These are phyloP conservation scores for Tephrocybe sp. DNA, from an alignment of 768 basidiomycete species.

Conservation along the genomic window DNA sequence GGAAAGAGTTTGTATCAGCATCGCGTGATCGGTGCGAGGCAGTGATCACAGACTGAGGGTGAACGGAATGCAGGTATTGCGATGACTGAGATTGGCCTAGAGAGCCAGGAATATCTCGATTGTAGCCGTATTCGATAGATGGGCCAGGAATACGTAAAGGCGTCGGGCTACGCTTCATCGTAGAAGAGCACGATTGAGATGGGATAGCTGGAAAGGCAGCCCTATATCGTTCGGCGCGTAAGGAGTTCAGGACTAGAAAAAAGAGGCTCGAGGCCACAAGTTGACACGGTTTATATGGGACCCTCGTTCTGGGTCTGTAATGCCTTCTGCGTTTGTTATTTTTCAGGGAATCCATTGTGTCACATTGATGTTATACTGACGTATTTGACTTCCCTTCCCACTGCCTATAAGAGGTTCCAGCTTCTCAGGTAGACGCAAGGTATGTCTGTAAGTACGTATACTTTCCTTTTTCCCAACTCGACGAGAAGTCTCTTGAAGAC, in stretches of 20 bases:
- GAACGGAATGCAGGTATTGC: not conserved
- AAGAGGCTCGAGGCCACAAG: not conserved
- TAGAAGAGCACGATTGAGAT: not conserved
- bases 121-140: slow-evolving; percentile 1
- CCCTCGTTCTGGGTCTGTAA: not conserved
- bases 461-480: too few species aligned
- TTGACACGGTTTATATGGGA: not conserved
- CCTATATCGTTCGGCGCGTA: too few species aligned
- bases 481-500: too few species aligned
- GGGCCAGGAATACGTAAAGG: not conserved
- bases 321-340: too few species aligned
- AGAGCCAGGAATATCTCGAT: not conserved
- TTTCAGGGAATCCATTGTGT: not conserved
- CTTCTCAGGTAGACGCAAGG: not conserved
- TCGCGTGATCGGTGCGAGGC: not conserved
- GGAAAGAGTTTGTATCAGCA: not conserved
- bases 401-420: not conserved
- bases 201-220: not conserved
- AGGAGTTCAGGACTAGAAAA: not conserved
- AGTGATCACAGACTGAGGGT: not conserved
- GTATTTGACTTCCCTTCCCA: not conserved
- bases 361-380: not conserved
- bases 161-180: not conserved
- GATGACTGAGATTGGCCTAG: slow-evolving; percentile 1
- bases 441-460: too few species aligned